Base-by-base conservation (phyloP, 805 yeast genomes). In the Ogataea ramenticola region DNA sequence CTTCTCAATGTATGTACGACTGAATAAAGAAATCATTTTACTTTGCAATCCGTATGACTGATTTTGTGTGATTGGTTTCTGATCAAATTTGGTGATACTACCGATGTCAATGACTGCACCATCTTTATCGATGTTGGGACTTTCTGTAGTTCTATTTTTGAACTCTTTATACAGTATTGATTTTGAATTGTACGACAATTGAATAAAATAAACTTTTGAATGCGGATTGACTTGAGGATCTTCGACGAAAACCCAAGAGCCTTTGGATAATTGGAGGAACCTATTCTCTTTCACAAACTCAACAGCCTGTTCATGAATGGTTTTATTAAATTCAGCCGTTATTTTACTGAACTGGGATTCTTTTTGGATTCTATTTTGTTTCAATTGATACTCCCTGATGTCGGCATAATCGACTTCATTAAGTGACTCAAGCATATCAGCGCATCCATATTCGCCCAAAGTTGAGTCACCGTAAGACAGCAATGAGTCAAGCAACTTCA, bases 211-310 rank as follows among this genome's bases (percentile, higher is more conserved):
- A 46, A 69, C 69, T 49, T 70, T 73, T 29, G 48, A 43, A 39
- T 45, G 45, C 11, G 46, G 29, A 3, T 48, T 35, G 12, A 51
- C 58, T 41, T 51, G 47, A 22, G 84, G 88, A 42, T 72, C 66
- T 32, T 80, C 82, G 1, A 81, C 72, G 56, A 70, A 82, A 14
- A 84, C 90, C 95, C 95, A 87, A 2, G 85, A 74, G 1, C 96
- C 96, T 54, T 75, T 79, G 24, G 87, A 78, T 40, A 87, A 63
- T 55, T 79, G 81, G 45, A 84, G 62, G 39, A 82, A 78, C 53
- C 91, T 71, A 64, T 85, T 93, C 57, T 84, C 89, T 45, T 76
- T 75, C 15, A 86, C 88, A 57, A 84, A 85, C 33, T 79, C 82
- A 45, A 72, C 65, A 0, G 82, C 85, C 56, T 87, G 88, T 14